Base-by-base conservation (phyloP, 495 filamentous ascomycete genomes). In the Penicillium cinerascens region DNA sequence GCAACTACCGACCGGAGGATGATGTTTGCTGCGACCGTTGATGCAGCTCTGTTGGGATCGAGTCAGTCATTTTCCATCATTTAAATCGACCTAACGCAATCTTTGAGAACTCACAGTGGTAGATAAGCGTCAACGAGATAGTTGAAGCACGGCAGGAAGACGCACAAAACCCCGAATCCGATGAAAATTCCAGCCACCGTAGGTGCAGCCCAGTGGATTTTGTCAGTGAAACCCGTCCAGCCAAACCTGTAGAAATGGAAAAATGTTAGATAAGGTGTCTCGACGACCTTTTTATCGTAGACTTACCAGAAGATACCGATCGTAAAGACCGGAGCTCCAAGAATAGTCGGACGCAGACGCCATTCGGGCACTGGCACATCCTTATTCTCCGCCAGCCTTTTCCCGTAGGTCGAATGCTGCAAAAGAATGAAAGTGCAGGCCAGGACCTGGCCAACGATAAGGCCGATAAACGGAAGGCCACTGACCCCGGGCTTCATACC, bases 11-110 rank as follows among this genome's bases (percentile, higher is more conserved):
- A 91, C 2, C 91, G 87, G 8, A 93, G 74, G 66, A 96, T 91
- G 0, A 91, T 93, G 66, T 96, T 95, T 20, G 85, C 90, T 7
- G 91, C 91, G 42, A 95, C 90, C 22, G 89, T 88, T 6, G 89
- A 92, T 33, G 90, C 90, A 11, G 90, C 90, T 49, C 79, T 83
- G 49, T 40, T 27, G 7, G 35, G 13, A 2, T 3, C 15, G 16
- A 27, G 15, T 23, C 9, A 26, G 33, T 39, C 4, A 25, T 2
- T n/a, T n/a, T n/a, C n/a, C n/a, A n/a, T n/a, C n/a, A n/a, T n/a
- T 47, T 17, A 8, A 25, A 45, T 45, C 7, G 5, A 10, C 7
- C 27, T 13, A 37, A 20, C 25, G n/a, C 18, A 1, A 6, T 7
- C 25, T 6, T 10, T 1, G 78, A 57, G 44, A 3, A 76, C 82